Base-by-base conservation (phyloP, 23 red algal genomes). In the Pyropia yezoensis region DNA sequence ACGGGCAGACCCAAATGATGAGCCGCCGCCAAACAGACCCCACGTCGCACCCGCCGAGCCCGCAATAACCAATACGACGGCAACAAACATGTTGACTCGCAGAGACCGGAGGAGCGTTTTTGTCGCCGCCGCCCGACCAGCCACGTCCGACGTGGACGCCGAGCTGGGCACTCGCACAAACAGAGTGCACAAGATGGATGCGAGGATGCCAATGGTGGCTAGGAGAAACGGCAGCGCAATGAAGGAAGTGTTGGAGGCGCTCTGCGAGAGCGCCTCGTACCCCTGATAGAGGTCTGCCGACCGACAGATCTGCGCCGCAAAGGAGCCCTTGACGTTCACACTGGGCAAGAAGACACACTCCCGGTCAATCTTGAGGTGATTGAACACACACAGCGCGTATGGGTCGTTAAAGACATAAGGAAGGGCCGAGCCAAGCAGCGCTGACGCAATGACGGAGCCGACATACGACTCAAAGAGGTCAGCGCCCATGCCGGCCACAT, bases 381-480 rank as follows among this genome's bases (percentile, higher is more conserved):
- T 20, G 26, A 49, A 51, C 12, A 51, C 27, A 30, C 63, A 66
- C 63, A 66, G 18, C 27, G 63, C 63, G 63, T 49, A 66, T 7
- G 63, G 63, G 27, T 66, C 26, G 21, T 66, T 26, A 14, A 49
- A 66, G 26, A 66, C 18, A 17, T 66, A 66, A 4, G 73, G 56
- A 18, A 77, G 63, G 33, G 58, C 52, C 14, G 56, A 61, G 18
- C 58, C 73, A 3, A 77, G 59, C 27, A 77, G 67, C 19, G 25
- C 59, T 5, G 73, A 33, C 14, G 56, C 59, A 15, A 77, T 50
- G 17, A 77, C 14, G 28, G 60, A 63, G n/a, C 56, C 73, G 18
- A 61, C 60, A 50, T 53, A 71, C 14, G 80, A 85, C 61, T 85
- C 80, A 24, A 85, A 85, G 18, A 85, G 55, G 61, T 85, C 80